Conservation (phyloP, 768 basidiomycete genomes). For the Suillus placidus region DNA sequence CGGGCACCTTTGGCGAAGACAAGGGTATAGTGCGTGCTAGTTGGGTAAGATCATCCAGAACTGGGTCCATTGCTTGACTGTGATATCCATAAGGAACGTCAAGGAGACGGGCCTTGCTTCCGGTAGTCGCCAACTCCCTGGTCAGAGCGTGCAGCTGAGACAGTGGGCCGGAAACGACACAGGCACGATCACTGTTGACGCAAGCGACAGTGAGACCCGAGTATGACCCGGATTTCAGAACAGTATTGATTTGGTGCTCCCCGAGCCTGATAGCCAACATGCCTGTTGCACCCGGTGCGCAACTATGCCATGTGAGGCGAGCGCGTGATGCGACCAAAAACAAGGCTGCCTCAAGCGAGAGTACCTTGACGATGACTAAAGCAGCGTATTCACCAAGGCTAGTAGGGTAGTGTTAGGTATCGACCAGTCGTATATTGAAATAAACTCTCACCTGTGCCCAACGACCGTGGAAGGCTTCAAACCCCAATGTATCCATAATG, state of each 20-base stretch:
- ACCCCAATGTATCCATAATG: slow-evolving; percentile 73
- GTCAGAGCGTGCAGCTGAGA: slow-evolving; percentile 46
- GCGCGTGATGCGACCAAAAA: slow-evolving; percentile 59
- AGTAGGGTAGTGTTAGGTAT: slow-evolving; percentile 8
- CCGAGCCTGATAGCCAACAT: slow-evolving; percentile 62
- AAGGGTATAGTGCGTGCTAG: slow-evolving; percentile 42
- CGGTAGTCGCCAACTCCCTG: slow-evolving; percentile 39
- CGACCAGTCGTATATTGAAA: background rate
- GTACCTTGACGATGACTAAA: slow-evolving; percentile 60
- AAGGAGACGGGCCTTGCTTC: slow-evolving; percentile 47
- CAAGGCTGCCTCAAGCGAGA: slow-evolving; percentile 60
- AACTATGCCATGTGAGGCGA: slow-evolving; percentile 55
- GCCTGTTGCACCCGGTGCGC: slow-evolving; percentile 47
- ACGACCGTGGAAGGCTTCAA: slow-evolving; percentile 59
- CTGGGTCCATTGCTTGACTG: slow-evolving; percentile 61
- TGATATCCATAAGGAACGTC: slow-evolving; percentile 67
- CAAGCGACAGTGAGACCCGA: slow-evolving; percentile 55
- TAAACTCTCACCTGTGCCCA: slow-evolving; percentile 65
- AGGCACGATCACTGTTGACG: slow-evolving; percentile 59
- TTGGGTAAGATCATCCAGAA: slow-evolving; percentile 50
- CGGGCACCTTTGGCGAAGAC: slow-evolving; percentile 53
- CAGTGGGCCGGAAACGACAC: slow-evolving; percentile 61
- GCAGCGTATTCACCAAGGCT: slow-evolving; percentile 81
- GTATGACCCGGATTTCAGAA: slow-evolving; percentile 38
- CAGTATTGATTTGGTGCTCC: slow-evolving; percentile 34